Base-by-base conservation (phyloP, 2,329 filamentous ascomycete genomes). In the Chalara sp. region DNA sequence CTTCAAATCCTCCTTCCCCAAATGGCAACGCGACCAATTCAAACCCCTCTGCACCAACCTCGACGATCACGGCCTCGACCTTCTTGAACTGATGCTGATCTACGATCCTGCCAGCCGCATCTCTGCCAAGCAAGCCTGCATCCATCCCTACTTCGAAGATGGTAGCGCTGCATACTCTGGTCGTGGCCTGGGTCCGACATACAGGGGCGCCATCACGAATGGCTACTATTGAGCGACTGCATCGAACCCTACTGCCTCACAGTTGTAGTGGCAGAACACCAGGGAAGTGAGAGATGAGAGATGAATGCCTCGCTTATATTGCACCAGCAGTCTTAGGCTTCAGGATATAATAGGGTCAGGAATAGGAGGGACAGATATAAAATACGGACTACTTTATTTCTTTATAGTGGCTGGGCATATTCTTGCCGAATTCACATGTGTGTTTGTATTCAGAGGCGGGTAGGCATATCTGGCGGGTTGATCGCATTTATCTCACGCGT, bases 1-100 rank as follows among this genome's bases (percentile, higher is more conserved):
- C 69, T 96, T 90, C 78, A 96, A 96, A 71, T 69, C 86, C 31
- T 91, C 87, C 3, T 96, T 96, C 71, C 90, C 90, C 58, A 95
- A 95, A 72, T 96, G 90, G 90, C 77, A 79, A 61, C 82, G 88
- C 52, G 85, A 90, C 63, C 75, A 79, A 52, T 76, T 78, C 29
- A 74, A 76, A 46, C 72, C 80, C 31, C 75, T 93, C 35, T 87
- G 90, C 63, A 79, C 80, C 42, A 84, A 78, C 49, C 78, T 96
- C 44, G 87, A 95, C 58, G 81, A 87, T 1, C 69, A 76, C 29
- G 86, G 86, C 28, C 74, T 88, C 10, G 82, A 89, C 51, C 76
- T 89, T 29, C 70, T 83, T 10, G 79, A 83, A 63, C 71, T 74
- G 63, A 80, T 95, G 72, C 81, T 96, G 41, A 84, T 91, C 51